phyloP scores from a whole-genome alignment of 1,284 basidiomycete species.

The Boletus nobilissimus region DNA sequence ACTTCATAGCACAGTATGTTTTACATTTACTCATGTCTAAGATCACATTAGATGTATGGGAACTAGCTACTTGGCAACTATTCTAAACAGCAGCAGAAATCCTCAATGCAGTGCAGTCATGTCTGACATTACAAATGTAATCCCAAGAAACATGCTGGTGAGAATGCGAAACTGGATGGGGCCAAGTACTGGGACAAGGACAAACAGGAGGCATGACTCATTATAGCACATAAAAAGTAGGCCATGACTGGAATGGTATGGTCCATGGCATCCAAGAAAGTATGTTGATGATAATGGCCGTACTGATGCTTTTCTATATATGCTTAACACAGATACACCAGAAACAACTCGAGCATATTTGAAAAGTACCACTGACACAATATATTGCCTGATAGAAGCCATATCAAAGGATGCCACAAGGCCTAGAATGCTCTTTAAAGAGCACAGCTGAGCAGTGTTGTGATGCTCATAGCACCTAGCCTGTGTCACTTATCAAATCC shows the following conservation, averaged over 20 bases:
- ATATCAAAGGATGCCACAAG: slow-evolving; percentile 20
- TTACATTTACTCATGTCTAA: background rate
- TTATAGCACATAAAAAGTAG: background rate
- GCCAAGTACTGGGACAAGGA: background rate
- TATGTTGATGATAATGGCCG: background rate
- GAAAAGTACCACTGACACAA: slow-evolving; percentile 7
- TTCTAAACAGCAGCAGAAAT: background rate
- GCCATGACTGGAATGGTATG: background rate
- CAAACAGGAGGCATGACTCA: background rate
- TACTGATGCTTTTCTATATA: background rate
- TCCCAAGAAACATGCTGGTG: background rate
- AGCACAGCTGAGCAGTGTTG: slow-evolving; percentile 15
- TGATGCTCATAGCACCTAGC: background rate
- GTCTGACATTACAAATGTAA: background rate
- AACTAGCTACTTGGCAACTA: background rate
- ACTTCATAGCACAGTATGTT: slow-evolving; percentile 6
- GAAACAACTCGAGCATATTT: slow-evolving; percentile 15
- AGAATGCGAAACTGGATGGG: background rate
- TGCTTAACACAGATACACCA: slow-evolving; percentile 13
- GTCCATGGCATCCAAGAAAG: background rate
- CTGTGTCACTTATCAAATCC: too few relatives aligned
- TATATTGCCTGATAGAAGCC: slow-evolving; percentile 15
- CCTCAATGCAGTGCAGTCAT: background rate
- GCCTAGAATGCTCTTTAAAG: slow-evolving; percentile 14
- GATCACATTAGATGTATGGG: background rate